A percentile compares a stretch with the other conserved stretches of the same genome.
Conservation (phyloP, 768 basidiomycete genomes). For the Lentinus tigrinus region DNA sequence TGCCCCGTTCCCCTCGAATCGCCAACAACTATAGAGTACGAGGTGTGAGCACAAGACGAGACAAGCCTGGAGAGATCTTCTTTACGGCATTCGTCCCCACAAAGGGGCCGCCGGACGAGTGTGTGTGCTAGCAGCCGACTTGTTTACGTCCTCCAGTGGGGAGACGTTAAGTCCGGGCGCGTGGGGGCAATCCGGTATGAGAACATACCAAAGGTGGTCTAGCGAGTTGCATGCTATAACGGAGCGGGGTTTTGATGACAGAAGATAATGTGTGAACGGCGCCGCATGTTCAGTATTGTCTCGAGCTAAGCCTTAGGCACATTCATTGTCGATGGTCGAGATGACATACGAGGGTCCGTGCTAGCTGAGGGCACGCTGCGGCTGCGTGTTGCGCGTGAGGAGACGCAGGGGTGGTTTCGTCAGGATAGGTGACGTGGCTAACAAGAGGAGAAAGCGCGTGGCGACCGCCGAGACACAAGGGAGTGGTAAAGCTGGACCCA, state of each 20-base stretch:
- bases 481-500: slow-evolving; percentile 11
- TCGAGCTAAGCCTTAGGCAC: too few relatives aligned
- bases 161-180: neutral
- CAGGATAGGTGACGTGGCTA: neutral
- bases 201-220: neutral
- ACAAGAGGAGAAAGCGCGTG: neutral
- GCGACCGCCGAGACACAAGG: neutral
- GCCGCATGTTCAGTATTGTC: neutral
- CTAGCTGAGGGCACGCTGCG: too few relatives aligned
- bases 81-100: neutral
- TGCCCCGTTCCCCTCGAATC: too few relatives aligned
- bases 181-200: neutral
- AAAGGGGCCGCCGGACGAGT: neutral
- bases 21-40: neutral
- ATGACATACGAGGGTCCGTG: too few relatives aligned
- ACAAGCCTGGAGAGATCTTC: neutral
- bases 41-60: neutral
- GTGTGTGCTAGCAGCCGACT: neutral
- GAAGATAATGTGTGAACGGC: neutral
- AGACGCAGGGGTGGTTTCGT: too few relatives aligned
- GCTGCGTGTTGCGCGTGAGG: too few relatives aligned
- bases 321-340: too few relatives aligned
- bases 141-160: neutral
- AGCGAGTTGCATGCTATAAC: neutral
- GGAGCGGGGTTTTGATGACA: neutral